Base-by-base conservation (phyloP, 225 moss, liverwort and hornwort genomes). In the Bryoerythrophyllum caledonicum region DNA sequence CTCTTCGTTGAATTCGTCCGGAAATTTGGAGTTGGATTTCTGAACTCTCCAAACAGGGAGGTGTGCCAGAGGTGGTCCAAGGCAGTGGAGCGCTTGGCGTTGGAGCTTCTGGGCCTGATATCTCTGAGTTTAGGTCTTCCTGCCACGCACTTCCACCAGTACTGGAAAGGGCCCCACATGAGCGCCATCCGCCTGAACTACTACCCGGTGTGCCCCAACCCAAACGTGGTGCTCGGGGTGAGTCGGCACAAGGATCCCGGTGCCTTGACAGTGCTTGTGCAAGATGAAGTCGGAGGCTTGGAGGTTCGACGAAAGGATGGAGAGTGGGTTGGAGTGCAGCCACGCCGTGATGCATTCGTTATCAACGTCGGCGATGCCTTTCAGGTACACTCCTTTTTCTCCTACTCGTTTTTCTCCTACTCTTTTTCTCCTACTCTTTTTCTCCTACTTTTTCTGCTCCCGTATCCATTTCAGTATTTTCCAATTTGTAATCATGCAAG, bases 231-330 rank as follows among this genome's bases (percentile, higher is more conserved):
- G 17, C 82, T 96, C 24, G 92, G 96, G 17, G 96, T 96, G 72
- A 96, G 90, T 37, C 85, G 93, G 49, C 93, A 96, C 79, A 96
- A 89, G 81, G 96, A 96, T 60, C 78, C 90, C 1, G 79, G 85
- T 27, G 88, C 92, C 20, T 86, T 96, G 76, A 93, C 93, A 34
- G 86, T 96, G 62, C 81, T 96, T 23, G 90, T 96, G 63, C 96
- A 96, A 72, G 93, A 96, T 62, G 92, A 96, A 60, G 89, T 88
- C 1, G 93, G 96, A 12, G 96, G 96, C 17, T 71, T 91, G 40
- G 90, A 96, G 72, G 91, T 96, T 61, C 87, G 86, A 63, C 83
- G 90, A 8, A 92, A 85, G 60, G 89, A 91, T 65, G 91, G 91
- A 34, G 74, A 82, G 63, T 93, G 93, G 91, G 89, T 95, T 2